Percentiles rank a stretch among this genome's conserved stretches.
These are phyloP conservation scores for Zoysia matrella DNA, from an alignment of 202 grass and related monocot genomes.

Conservation along the genomic window DNA sequence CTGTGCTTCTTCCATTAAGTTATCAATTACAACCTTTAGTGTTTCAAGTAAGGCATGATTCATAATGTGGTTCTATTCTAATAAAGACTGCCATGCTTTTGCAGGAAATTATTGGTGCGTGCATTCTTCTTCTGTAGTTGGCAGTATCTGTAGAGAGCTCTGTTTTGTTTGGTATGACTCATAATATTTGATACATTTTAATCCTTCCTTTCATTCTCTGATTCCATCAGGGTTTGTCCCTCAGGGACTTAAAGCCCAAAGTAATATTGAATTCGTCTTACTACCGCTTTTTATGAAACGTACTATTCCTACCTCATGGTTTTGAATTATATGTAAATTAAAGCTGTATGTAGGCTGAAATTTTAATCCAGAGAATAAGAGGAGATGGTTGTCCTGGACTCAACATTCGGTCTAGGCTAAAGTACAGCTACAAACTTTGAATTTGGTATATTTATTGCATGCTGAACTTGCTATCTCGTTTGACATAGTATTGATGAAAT, in stretches of 20 bases:
- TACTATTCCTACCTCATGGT: not conserved
- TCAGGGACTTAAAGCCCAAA: not conserved
- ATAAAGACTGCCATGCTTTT: conserved; percentile 9
- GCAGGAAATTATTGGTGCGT: conserved; percentile 10
- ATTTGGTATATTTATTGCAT: conserved; percentile 16
- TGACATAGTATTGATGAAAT: not conserved
- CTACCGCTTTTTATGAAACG: not conserved
- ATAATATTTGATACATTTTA: conserved; percentile 28
- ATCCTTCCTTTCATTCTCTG: not conserved
- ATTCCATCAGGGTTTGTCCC: not conserved
- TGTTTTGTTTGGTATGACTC: conserved; percentile 34
- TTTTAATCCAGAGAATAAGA: not conserved
- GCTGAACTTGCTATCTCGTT: conserved; percentile 4
- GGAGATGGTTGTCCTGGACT: not conserved
- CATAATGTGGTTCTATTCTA: conserved; percentile 1
- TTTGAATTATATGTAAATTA: conserved; percentile 1
- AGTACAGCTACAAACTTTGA: not conserved
- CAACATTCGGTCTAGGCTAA: not conserved
- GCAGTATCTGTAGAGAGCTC: not conserved
- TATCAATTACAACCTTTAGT: not conserved
- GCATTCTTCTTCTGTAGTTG: conserved; percentile 25
- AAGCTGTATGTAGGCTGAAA: conserved; percentile 7
- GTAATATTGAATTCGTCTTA: not conserved
- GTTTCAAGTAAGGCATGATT: not conserved
- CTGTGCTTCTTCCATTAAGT: not conserved